phyloP scores from a whole-genome alignment of 495 filamentous ascomycete species.

The Penicillium ochrochloron region DNA sequence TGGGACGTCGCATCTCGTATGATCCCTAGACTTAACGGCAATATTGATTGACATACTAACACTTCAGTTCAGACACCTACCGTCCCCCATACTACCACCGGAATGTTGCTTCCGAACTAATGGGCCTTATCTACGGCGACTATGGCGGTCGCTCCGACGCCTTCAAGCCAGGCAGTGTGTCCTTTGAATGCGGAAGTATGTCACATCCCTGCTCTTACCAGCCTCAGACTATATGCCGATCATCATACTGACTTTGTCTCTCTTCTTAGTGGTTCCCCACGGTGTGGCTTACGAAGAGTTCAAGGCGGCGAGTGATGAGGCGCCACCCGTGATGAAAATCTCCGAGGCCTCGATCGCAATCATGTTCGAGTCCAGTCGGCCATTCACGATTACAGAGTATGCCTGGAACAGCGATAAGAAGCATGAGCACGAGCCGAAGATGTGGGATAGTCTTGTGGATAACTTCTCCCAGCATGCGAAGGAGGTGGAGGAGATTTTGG shows the following conservation, averaged over 20 bases:
- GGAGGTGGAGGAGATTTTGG: slow-evolving; percentile 51
- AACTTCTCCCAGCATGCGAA: slow-evolving; percentile 50
- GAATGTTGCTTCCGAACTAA: slow-evolving; percentile 54
- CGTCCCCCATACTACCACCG: slow-evolving; percentile 57
- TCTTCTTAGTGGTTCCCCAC: slow-evolving; percentile 53
- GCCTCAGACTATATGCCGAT: background rate
- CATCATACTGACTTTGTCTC: background rate
- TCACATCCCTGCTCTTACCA: background rate
- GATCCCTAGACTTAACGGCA: slow-evolving; percentile 11
- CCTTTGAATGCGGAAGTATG: slow-evolving; percentile 59
- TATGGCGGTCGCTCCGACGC: slow-evolving; percentile 58
- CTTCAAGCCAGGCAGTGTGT: slow-evolving; percentile 63
- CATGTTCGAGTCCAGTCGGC: slow-evolving; percentile 64
- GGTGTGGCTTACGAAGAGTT: slow-evolving; percentile 68
- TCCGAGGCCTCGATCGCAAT: slow-evolving; percentile 54
- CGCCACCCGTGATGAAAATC: slow-evolving; percentile 52
- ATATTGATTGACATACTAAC: slow-evolving; percentile 8
- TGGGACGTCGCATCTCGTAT: slow-evolving; percentile 55
- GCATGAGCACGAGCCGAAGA: slow-evolving; percentile 60
- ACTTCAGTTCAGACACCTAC: slow-evolving; percentile 43
- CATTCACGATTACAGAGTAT: slow-evolving; percentile 57
- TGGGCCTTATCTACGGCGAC: slow-evolving; percentile 58
- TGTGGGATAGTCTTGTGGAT: slow-evolving; percentile 60
- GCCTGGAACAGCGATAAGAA: slow-evolving; percentile 57
- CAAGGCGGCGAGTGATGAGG: slow-evolving; percentile 56